These are phyloP conservation scores for Phytophthora pini DNA, from an alignment of 352 stramenopile genomes.

Conservation along the genomic window DNA sequence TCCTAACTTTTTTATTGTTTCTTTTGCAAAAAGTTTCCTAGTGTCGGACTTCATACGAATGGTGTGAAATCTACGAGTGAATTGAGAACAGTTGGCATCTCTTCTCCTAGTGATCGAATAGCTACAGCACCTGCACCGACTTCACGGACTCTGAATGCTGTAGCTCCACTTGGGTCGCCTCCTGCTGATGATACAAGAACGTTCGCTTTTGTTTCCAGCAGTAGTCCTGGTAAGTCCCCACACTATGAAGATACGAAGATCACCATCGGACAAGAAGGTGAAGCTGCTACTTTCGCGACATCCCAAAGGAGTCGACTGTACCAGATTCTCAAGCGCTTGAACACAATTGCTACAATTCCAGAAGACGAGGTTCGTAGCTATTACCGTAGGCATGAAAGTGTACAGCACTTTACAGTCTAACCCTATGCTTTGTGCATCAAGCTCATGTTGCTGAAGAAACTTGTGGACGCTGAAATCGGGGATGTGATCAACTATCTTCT, in stretches of 20 bases:
- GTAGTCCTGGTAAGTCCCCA: slow-evolving; percentile 17
- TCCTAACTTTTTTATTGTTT: not conserved
- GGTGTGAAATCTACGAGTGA: slow-evolving; percentile 29
- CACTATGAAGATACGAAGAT: slow-evolving; percentile 65
- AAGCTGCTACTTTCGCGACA: slow-evolving; percentile 41
- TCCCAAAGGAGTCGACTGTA: slow-evolving; percentile 71
- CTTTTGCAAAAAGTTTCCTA: slow-evolving; percentile 8
- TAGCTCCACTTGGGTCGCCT: slow-evolving; percentile 3
- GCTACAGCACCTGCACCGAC: slow-evolving; percentile 28
- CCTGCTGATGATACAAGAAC: not conserved
- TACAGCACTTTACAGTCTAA: slow-evolving; percentile 3
- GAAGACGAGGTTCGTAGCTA: slow-evolving; percentile 60
- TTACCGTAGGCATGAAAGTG: not conserved
- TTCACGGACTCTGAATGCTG: slow-evolving; percentile 5
- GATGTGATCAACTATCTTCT: slow-evolving; percentile 74
- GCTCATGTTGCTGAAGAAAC: slow-evolving; percentile 72
- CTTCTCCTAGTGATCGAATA: slow-evolving; percentile 17
- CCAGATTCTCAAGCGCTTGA: slow-evolving; percentile 69
- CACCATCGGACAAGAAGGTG: slow-evolving; percentile 47
- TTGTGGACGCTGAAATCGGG: slow-evolving; percentile 74
- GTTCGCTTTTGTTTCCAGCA: slow-evolving; percentile 18
- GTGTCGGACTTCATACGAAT: slow-evolving; percentile 6
- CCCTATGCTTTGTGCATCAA: slow-evolving; percentile 18
- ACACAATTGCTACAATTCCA: slow-evolving; percentile 43
- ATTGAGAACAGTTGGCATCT: slow-evolving; percentile 14